A percentile compares a stretch with the other conserved stretches of the same genome.
These are phyloP conservation scores for Tylopilus rubrobrunneus DNA, from an alignment of 768 basidiomycete species.

Conservation along the genomic window DNA sequence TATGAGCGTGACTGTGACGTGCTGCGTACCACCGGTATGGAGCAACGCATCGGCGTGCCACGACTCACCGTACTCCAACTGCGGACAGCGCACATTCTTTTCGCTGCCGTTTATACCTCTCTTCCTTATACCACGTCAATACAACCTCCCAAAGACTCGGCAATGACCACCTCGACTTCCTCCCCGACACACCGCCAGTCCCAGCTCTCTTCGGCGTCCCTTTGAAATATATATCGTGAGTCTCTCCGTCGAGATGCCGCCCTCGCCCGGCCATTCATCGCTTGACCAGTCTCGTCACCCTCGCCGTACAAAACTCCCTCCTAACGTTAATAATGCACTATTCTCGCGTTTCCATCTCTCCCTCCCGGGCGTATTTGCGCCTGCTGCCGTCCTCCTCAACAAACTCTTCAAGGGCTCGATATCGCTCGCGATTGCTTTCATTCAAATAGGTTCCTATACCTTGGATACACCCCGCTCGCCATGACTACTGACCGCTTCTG, in stretches of 20 bases:
- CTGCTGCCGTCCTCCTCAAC: slow-evolving; percentile 89
- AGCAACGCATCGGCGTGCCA: too few species aligned
- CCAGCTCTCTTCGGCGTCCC: slow-evolving; percentile 68
- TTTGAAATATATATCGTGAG: slow-evolving; percentile 75
- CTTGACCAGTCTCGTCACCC: slow-evolving; percentile 61
- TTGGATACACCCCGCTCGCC: slow-evolving; percentile 30
- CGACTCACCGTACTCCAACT: not conserved
- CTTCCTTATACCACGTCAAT: slow-evolving; percentile 18
- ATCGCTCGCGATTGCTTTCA: slow-evolving; percentile 80
- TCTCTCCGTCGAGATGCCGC: not conserved
- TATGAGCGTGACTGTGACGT: too few species aligned
- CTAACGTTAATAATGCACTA: slow-evolving; percentile 96
- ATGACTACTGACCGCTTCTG: slow-evolving; percentile 34
- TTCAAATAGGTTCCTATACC: slow-evolving; percentile 45
- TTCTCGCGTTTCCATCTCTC: slow-evolving; percentile 78
- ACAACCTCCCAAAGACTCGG: slow-evolving; percentile 5
- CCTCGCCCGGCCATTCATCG: not conserved
- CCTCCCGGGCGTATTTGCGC: slow-evolving; percentile 80
- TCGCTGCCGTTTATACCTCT: slow-evolving; percentile 7
- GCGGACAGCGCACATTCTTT: not conserved
- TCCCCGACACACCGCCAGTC: slow-evolving; percentile 32
- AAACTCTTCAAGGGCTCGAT: slow-evolving; percentile 91
- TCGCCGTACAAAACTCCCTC: slow-evolving; percentile 89
- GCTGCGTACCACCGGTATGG: too few species aligned
- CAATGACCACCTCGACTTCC: slow-evolving; percentile 40